These are phyloP conservation scores for Trichoderma virens DNA, from an alignment of 495 filamentous ascomycete species.

Conservation along the genomic window DNA sequence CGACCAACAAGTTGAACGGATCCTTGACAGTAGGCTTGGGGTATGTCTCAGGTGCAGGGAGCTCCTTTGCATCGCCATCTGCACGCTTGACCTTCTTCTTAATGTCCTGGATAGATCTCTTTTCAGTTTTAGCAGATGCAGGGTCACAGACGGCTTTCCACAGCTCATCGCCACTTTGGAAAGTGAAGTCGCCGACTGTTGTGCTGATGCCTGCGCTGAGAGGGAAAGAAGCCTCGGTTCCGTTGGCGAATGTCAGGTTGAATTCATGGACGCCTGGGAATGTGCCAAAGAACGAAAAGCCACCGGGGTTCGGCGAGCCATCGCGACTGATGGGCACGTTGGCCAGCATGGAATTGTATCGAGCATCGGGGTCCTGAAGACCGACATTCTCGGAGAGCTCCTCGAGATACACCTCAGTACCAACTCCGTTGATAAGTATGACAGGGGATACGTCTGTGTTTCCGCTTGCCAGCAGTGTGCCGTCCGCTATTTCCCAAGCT, in stretches of 20 bases:
- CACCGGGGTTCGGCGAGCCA: neutral
- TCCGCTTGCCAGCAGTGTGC: neutral
- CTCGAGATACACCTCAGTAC: neutral
- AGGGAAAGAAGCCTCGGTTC: neutral
- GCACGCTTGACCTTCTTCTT: neutral
- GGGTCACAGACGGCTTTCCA: neutral
- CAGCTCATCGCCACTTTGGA: neutral
- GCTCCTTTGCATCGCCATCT: neutral
- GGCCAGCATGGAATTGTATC: conserved; percentile 29
- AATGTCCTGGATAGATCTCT: no score
- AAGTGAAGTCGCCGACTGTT: neutral
- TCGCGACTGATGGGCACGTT: neutral
- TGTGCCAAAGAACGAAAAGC: neutral
- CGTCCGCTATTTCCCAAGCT: neutral
- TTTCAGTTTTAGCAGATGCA: neutral
- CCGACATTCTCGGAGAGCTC: neutral
- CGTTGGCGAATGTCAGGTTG: neutral
- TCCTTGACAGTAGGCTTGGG: conserved; percentile 19
- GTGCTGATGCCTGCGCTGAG: neutral
- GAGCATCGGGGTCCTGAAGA: conserved; percentile 27
- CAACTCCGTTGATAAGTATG: neutral
- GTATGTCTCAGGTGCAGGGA: conserved; percentile 8
- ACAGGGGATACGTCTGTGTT: conserved; percentile 10
- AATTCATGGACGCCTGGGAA: neutral
- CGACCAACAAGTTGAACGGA: conserved; percentile 20